Evolutionary conservation across 2,329 filamentous ascomycete genomes (phyloP), one percentile per base, ranked within the genome.

Genomic region (Ophiognomonia clavigignenti-juglandacearum): DNA sequence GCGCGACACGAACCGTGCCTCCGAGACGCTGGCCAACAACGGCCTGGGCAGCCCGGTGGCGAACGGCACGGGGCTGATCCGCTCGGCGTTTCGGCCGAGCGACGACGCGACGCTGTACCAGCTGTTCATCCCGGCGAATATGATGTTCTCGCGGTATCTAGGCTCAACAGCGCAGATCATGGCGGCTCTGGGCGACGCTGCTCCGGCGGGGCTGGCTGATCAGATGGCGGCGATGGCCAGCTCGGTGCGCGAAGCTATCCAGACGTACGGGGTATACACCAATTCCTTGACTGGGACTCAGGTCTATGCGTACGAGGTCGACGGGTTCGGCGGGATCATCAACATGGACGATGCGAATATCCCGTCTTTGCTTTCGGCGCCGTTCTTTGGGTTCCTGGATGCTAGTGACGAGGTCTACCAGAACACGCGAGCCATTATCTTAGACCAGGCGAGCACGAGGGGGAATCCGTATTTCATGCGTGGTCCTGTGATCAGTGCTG

Each of bases 41-140:
- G 92, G 92, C 8, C 71, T 83, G 24, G 91, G 90, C 16, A 91
- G 88, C 55, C 92, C 92, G 0, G 77, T 95, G 2, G 85, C 82
- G 45, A 80, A 80, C 24, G 65, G 88, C 77, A 93, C 89, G 2
- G 89, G 89, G 0, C 77, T 96, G 42, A 78, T 96, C 35, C 80
- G 92, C 45, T 91, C 86, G 55, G 89, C 90, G 24, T 96, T 96
- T 71, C 79, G 92, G 1, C 92, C 91, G 0, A 92, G 86, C 49
- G 92, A 97, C 63, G 92, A 96, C 63, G 82, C 88, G 13, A 88
- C 86, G 1, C 86, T 88, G 32, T 83, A 89, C 51, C 88, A 92
- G 61, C 92, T 90, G 64, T 83, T 95, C 57, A 87, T 96, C 57
- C 92, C 92, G 0, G 83, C 86, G 26, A 97, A 96, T 63, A 89